Evolutionary conservation across 257 asterid species (phyloP), one percentile per base, ranked within the genome.

Genomic region (Fraxinus pennsylvanica): DNA sequence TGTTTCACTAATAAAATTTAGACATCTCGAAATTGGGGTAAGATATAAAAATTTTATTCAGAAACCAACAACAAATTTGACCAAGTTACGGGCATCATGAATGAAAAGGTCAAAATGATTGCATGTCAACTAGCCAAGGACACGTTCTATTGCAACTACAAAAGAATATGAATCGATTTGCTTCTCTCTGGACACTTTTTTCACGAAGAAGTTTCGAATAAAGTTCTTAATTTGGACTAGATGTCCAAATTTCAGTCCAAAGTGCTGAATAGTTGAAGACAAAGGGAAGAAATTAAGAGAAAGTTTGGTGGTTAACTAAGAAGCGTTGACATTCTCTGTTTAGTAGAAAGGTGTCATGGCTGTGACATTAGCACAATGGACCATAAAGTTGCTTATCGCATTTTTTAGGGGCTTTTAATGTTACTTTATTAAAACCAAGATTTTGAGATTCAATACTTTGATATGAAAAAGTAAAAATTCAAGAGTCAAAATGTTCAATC

Each of bases 201-300:
- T 74, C 57, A 21, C 30, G 38, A 65, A 82, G 79, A 85, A 82
- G 86, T 68, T 82, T 82, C 47, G 83, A 85, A 85, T 82, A 85
- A 47, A 35, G 72, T 59, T 72, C 38, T 27, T 30, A 57, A 43
- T 39, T 43, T 68, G 45, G 69, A 74, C 22, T n/a, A 39, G 36
- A 27, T 50, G n/a, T 61, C 71, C 59, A 14, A 70, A 47, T 41
- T 41, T 9, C 47, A 41, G 10, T 25, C 19, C 75, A 8, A 61
- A 70, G 68, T 66, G 63, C 45, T 50, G 71, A 45, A n/a, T 35
- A 7, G 43, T 76, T 32, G 0, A 17, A 77, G 84, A 82, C 86
- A 85, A 85, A 5, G 9, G 14, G 32, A 14, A 14, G 57, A 47
- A 14, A 47, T 47, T 47, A 47, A 13, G 66, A 71, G 47, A 78